A percentile compares a stretch with the other conserved stretches of the same genome.
Conservation (phyloP, 2,329 filamentous ascomycete species). For the Pestalotiopsis sp. region DNA sequence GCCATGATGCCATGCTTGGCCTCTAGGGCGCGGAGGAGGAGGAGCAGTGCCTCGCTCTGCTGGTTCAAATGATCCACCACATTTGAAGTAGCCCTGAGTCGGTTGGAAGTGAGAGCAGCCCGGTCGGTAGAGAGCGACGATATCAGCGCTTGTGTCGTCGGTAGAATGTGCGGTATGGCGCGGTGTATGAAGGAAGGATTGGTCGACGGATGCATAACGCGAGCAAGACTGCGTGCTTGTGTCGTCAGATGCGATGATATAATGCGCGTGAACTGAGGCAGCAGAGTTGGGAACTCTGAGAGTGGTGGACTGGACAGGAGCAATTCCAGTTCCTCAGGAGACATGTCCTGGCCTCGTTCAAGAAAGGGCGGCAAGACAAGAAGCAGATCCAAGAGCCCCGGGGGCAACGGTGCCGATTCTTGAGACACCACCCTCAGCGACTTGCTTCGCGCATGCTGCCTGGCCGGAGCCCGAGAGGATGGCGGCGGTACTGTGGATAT, state of each 20-base stretch:
- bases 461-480: conserved; percentile 18
- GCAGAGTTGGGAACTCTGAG: conserved; percentile 44
- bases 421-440: conserved; percentile 21
- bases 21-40: conserved; percentile 53
- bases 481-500: conserved; percentile 44
- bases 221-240: conserved; percentile 49
- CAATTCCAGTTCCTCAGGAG: conserved; percentile 38
- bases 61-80: conserved; percentile 40
- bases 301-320: conserved; percentile 55
- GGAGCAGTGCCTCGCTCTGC: conserved; percentile 39
- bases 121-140: conserved; percentile 31
- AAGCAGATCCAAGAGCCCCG: conserved; percentile 54
- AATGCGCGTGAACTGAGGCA: conserved; percentile 49
- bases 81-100: conserved; percentile 38
- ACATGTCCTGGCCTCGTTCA: conserved; percentile 34
- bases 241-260: conserved; percentile 52
- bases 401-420: conserved; percentile 34
- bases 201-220: conserved; percentile 49
- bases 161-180: conserved; percentile 50
- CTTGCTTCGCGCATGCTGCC: conserved; percentile 22
- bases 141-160: conserved; percentile 39
- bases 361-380: conserved; percentile 55
- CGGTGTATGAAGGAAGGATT: conserved; percentile 62
- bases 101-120: conserved; percentile 36
- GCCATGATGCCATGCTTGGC: conserved; percentile 56